phyloP scores from a whole-genome alignment of 352 stramenopile species.

The Blastocystis sp. region DNA sequence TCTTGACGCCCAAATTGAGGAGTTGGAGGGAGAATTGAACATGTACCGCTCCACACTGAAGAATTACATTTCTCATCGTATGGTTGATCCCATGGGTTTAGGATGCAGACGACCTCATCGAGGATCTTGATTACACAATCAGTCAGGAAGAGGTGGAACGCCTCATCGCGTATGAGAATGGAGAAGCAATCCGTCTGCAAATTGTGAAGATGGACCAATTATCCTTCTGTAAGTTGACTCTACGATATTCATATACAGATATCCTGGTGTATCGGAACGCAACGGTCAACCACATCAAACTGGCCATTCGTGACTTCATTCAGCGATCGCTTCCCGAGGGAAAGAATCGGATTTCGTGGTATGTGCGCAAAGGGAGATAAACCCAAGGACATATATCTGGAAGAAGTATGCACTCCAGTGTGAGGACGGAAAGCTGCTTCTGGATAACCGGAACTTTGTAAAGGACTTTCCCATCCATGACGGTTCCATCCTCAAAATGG shows the following conservation, averaged over 20 bases:
- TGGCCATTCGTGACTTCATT: conserved; percentile 43
- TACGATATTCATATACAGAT: neutral
- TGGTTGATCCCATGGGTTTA: neutral
- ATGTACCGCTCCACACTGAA: neutral
- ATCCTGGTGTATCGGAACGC: conserved; percentile 29
- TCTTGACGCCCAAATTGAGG: neutral
- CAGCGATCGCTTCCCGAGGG: neutral
- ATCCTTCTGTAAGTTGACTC: neutral
- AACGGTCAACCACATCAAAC: conserved; percentile 33
- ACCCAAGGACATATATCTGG: neutral
- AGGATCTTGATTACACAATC: conserved; percentile 22
- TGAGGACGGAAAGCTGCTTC: neutral
- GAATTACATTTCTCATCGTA: conserved; percentile 9
- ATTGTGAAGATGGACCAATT: conserved; percentile 29
- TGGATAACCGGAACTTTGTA: conserved; percentile 41
- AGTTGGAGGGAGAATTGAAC: neutral
- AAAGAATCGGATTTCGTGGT: conserved; percentile 16
- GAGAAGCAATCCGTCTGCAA: conserved; percentile 10
- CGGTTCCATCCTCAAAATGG: conserved; percentile 5
- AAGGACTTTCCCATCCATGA: conserved; percentile 32
- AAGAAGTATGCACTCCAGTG: conserved; percentile 30
- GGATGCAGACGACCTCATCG: conserved; percentile 2
- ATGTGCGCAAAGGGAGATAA: neutral
- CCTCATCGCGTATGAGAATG: conserved; percentile 45
- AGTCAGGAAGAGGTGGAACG: conserved; percentile 54